Evolutionary conservation across 306 rosid genomes (phyloP), one percentile per base, ranked within the genome.

Genomic region (Ziziphus jujuba): DNA sequence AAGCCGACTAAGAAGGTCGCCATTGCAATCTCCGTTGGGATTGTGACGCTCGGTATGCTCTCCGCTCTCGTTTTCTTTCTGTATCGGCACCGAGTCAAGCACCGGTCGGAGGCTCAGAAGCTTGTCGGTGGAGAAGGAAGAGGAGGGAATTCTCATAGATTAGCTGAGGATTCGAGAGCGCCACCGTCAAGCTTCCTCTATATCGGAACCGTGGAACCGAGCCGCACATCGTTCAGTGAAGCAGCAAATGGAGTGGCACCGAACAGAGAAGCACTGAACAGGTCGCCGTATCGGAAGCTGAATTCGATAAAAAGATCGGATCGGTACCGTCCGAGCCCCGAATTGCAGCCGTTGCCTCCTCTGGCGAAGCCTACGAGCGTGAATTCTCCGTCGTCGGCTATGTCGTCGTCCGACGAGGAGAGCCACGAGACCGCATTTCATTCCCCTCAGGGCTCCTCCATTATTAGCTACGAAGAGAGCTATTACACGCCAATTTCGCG

Each of bases 311-410:
- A 93, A 74, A 84, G 76, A 76, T 88, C 97, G 57, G 97, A 93
- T 50, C 88, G 95, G 72, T 89, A 88, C 67, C 87, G 97, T 11
- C 98, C 96, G 0, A 93, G 98, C 64, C 98, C 98, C 2, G 98
- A 93, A 56, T 75, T 93, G 77, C 98, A 93, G 67, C 98, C 98
- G 22, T 75, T 93, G 76, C 98, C 98, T 52, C 91, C 96, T 28
- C 57, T 91, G 10, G 65, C 72, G 8, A 82, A 81, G 25, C 89
- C 71, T 25, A 77, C 65, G 16, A 78, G 69, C 35, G 80, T 67
- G 19, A 81, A 72, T 23, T 77, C 78, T 4, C 86, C 91, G 31
- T 84, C 91, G 49, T 84, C 91, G 49, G 78, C 70, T 8, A 55
- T 59, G 66, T 73, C 87, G 3, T 71, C 86, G 1, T 73, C 77